Conservation (phyloP, 2,329 filamentous ascomycete species). For the Paecilomyces sp. region DNA sequence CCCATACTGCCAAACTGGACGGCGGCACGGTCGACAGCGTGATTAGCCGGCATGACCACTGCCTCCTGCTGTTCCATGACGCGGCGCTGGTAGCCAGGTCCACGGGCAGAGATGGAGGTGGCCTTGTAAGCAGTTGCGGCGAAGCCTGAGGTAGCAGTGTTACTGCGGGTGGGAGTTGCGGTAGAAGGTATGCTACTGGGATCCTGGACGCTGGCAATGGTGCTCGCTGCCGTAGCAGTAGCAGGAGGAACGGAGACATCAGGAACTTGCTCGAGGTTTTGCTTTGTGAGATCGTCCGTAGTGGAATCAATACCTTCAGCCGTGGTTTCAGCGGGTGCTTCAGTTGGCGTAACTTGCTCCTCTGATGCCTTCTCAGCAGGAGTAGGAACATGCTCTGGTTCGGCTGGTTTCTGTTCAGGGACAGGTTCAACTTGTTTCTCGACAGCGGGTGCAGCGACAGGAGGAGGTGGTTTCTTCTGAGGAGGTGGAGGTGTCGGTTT, state of each 20-base stretch:
- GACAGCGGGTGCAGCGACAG: slow-evolving; percentile 25
- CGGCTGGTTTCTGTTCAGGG: slow-evolving; percentile 35
- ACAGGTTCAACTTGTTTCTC: slow-evolving; percentile 23
- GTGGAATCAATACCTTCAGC: slow-evolving; percentile 54
- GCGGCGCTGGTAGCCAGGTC: slow-evolving; percentile 74
- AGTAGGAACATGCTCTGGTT: slow-evolving; percentile 32
- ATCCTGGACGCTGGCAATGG: slow-evolving; percentile 78
- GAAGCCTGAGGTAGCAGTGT: slow-evolving; percentile 61
- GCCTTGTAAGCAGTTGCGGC: slow-evolving; percentile 79
- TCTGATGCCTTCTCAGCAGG: slow-evolving; percentile 30
- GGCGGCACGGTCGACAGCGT: slow-evolving; percentile 83
- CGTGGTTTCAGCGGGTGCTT: slow-evolving; percentile 30
- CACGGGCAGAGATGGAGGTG: slow-evolving; percentile 56
- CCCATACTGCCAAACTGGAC: slow-evolving; percentile 97
- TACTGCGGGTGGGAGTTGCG: slow-evolving; percentile 40
- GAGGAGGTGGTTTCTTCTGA: slow-evolving; percentile 44
- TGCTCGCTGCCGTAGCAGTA: slow-evolving; percentile 82
- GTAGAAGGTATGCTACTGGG: slow-evolving; percentile 53
- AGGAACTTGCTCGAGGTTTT: slow-evolving; percentile 84
- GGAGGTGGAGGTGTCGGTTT: slow-evolving; percentile 49
- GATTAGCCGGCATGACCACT: slow-evolving; percentile 96
- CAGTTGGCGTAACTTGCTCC: slow-evolving; percentile 22
- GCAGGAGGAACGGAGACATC: slow-evolving; percentile 71
- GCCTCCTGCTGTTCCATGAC: slow-evolving; percentile 93
- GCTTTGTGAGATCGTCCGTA: slow-evolving; percentile 78